Conservation (phyloP, 2,329 filamentous ascomycete genomes). For the Ophidiomyces ophidiicola region DNA sequence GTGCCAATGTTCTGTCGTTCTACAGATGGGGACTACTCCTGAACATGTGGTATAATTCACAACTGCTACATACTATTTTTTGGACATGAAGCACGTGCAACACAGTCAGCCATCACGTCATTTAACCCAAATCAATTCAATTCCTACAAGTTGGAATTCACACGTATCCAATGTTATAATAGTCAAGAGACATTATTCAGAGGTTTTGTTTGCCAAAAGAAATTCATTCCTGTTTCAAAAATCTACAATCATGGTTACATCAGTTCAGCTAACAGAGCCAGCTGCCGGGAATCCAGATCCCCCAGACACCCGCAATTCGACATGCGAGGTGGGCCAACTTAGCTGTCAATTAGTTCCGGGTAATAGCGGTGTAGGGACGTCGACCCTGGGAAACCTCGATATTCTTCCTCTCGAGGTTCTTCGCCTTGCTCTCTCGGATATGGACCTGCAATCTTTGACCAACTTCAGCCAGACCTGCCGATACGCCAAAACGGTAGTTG, state of each 20-base stretch:
- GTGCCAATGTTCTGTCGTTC: too few relatives aligned
- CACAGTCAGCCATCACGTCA: slow-evolving; percentile 10
- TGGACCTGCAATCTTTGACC: slow-evolving; percentile 20
- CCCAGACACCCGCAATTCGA: not conserved
- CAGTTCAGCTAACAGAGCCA: not conserved
- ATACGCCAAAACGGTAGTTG: slow-evolving; percentile 19
- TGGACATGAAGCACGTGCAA: not conserved
- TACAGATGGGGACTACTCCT: too few relatives aligned
- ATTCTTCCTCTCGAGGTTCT: slow-evolving; percentile 18
- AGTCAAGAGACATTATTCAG: too few relatives aligned
- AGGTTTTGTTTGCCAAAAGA: not conserved
- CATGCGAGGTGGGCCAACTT: not conserved
- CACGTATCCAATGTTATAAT: too few relatives aligned
- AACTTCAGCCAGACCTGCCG: slow-evolving; percentile 20
- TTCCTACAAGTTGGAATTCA: too few relatives aligned
- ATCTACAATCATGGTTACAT: not conserved
- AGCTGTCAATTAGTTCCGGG: not conserved
- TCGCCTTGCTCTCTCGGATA: slow-evolving; percentile 19
- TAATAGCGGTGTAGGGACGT: too few relatives aligned
- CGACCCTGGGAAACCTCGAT: slow-evolving; percentile 2
- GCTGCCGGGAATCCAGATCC: not conserved
- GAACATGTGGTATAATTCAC: too few relatives aligned
- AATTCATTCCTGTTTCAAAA: not conserved
- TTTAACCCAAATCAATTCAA: too few relatives aligned
- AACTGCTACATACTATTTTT: not conserved